phyloP scores from a whole-genome alignment of 139 green algal genomes.

The Closterium sp. region DNA sequence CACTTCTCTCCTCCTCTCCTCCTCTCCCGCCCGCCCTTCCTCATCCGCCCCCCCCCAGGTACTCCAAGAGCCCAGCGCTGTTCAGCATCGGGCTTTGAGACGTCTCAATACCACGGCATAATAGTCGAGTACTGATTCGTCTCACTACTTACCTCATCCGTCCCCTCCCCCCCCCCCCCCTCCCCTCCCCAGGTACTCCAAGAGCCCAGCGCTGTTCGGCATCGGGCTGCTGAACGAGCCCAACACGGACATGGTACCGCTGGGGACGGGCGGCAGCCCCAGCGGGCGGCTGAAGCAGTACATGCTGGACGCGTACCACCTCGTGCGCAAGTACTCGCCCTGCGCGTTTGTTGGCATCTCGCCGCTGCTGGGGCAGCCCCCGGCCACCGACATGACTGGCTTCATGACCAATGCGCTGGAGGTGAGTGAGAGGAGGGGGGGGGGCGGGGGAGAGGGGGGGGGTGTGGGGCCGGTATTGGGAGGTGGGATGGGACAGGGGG shows the following conservation, averaged over 20 bases:
- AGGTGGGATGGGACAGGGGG: background rate
- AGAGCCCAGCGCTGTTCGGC: slow-evolving; percentile 10
- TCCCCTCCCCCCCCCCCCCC: background rate
- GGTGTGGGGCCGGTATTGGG: background rate
- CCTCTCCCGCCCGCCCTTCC: background rate
- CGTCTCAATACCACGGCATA: background rate
- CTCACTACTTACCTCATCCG: no score
- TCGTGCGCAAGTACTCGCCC: slow-evolving; percentile 26
- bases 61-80: no score
- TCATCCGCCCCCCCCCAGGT: background rate
- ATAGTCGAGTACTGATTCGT: no score
- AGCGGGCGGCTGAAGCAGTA: slow-evolving; percentile 11
- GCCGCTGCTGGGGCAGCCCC: background rate
- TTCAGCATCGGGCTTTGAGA: background rate
- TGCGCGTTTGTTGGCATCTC: slow-evolving; percentile 23
- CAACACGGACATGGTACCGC: slow-evolving; percentile 2
- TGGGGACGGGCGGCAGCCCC: background rate
- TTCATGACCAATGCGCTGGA: slow-evolving; percentile 29
- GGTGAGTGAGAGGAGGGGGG: background rate
- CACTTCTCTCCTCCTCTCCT: background rate
- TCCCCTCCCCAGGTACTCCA: slow-evolving; percentile 23
- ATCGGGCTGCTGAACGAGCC: slow-evolving; percentile 32
- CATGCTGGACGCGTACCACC: background rate
- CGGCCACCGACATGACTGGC: background rate
- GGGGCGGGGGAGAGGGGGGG: background rate